phyloP scores from a whole-genome alignment of 306 rosid genomes.

The Vachellia collinsii region DNA sequence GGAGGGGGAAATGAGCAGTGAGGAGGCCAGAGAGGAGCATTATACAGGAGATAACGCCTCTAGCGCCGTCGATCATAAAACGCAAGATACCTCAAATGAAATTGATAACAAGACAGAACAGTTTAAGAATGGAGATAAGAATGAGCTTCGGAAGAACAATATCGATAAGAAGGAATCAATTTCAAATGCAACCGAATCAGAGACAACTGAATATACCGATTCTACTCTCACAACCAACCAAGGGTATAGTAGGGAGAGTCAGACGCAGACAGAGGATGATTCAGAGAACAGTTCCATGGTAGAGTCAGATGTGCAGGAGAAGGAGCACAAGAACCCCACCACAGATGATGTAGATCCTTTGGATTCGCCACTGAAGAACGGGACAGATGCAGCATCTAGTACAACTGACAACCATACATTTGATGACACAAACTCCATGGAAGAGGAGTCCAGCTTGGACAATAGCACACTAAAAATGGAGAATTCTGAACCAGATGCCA shows the following conservation, averaged over 20 bases:
- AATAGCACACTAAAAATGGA: conserved; percentile 35
- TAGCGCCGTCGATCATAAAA: conserved; percentile 54
- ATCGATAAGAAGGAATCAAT: conserved; percentile 45
- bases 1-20: conserved; percentile 46
- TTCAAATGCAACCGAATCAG: conserved; percentile 35
- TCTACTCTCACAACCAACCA: conserved; percentile 24
- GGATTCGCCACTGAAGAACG: conserved; percentile 37
- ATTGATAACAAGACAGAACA: conserved; percentile 47
- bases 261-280: conserved; percentile 30
- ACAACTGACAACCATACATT: conserved; percentile 17
- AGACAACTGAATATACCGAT: conserved; percentile 19
- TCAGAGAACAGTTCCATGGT: conserved; percentile 25
- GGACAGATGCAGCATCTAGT: conserved; percentile 30
- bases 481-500: conserved; percentile 34
- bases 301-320: conserved; percentile 38
- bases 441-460: conserved; percentile 41
- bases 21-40: conserved; percentile 51
- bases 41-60: conserved; percentile 64
- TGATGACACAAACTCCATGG: conserved; percentile 36
- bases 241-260: conserved; percentile 38
- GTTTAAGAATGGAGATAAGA: conserved; percentile 46
- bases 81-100: conserved; percentile 37
- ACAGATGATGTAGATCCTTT: conserved; percentile 28
- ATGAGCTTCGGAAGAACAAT: conserved; percentile 43
- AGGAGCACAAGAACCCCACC: conserved; percentile 19